A percentile compares a stretch with the other conserved stretches of the same genome.
phyloP scores from a whole-genome alignment of 352 stramenopile species.

The Thalassiosira hispida region DNA sequence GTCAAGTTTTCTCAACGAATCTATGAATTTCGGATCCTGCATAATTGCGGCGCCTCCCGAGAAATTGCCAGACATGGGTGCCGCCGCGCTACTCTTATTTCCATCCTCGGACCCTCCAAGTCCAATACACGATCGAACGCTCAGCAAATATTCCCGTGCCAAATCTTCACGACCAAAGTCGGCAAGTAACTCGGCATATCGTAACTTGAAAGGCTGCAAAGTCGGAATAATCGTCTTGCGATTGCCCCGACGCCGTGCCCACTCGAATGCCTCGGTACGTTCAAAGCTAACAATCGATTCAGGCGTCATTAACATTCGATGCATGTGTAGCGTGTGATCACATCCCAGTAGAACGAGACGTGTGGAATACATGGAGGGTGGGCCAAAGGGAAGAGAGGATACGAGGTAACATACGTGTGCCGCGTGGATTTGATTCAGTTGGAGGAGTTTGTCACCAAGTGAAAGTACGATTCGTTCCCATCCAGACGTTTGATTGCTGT shows the following conservation, averaged over 20 bases:
- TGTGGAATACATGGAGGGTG: conserved; percentile 43
- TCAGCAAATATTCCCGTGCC: conserved; percentile 68
- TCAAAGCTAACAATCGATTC: conserved; percentile 68
- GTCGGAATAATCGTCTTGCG: conserved; percentile 64
- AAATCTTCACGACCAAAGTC: conserved; percentile 69
- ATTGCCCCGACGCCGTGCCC: conserved; percentile 81
- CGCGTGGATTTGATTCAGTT: conserved; percentile 62
- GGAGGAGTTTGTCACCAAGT: conserved; percentile 73
- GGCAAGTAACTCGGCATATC: conserved; percentile 78
- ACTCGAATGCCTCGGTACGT: conserved; percentile 85
- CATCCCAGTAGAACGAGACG: conserved; percentile 74
- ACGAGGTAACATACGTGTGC: conserved; percentile 86
- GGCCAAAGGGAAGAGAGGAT: conserved; percentile 63
- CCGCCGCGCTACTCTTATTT: neutral
- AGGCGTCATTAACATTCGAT: conserved; percentile 61
- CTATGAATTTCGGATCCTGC: conserved; percentile 48
- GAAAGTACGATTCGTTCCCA: conserved; percentile 79
- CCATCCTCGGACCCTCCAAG: conserved; percentile 28
- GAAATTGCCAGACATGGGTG: conserved; percentile 15
- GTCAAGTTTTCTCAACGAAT: conserved; percentile 61
- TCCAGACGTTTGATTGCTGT: conserved; percentile 79
- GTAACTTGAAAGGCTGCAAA: conserved; percentile 83
- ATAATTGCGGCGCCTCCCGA: neutral
- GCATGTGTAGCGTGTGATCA: conserved; percentile 54
- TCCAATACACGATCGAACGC: conserved; percentile 62